Evolutionary conservation across 1,284 basidiomycete genomes (phyloP), one percentile per base, ranked within the genome.

Genomic region (Porogramme epimiltina): DNA sequence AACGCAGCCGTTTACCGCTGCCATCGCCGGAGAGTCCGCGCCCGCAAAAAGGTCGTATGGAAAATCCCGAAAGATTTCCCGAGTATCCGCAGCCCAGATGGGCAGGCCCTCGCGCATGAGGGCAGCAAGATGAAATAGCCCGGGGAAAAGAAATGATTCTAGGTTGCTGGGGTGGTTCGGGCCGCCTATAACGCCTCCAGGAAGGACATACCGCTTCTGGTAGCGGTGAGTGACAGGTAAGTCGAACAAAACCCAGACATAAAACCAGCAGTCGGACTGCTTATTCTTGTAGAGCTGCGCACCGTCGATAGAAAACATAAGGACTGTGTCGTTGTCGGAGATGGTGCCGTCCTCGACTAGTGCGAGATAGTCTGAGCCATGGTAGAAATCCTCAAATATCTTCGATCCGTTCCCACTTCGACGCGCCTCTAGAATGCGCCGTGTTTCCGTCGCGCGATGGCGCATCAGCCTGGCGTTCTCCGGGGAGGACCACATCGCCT

Each of bases 1-100:
- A 25, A 72, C 69, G 13, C 52, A 34, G 1, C 73, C 72, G 55
- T 60, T 63, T 2, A 74, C 28, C 23, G 58, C 42, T 3, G 61
- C 45, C 56, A 70, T 53, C 9, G 54, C 67, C 37, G 46, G 62
- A 11, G 49, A 52, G 49, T 65, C 60, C 1, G 66, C 63, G 15
- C 49, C 52, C 2, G n/a, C 60, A 24, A 67, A 25, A 16, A 42
- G 65, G 18, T 42, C 11, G 39, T 55, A 61, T 54, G 60, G 10
- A 55, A 34, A 24, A 52, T 3, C 3, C 61, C 16, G 25, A 22
- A 54, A 49, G 0, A 65, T 19, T 0, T 48, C 40, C 0, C 64
- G 1, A 22, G 10, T 44, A 18, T 15, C 19, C 13, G 48, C 44
- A 49, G 65, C 56, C 56, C 58, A 66, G 28, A 63, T 43, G 1